A percentile compares a stretch with the other conserved stretches of the same genome.
phyloP scores from a whole-genome alignment of 768 basidiomycete species.

The Agaricus bisporus region DNA sequence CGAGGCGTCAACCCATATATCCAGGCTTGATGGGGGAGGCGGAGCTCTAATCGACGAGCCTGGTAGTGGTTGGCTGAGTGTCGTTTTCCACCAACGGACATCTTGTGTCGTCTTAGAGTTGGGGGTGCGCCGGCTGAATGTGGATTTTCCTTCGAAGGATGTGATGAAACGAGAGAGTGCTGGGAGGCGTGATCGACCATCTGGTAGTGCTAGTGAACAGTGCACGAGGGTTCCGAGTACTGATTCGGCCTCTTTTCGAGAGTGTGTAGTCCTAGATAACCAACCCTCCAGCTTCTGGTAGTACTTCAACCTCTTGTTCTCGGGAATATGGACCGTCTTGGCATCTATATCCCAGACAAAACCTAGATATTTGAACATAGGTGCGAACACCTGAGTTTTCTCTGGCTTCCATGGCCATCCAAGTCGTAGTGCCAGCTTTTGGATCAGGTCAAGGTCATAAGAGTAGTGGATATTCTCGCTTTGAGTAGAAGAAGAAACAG shows the following conservation, averaged over 20 bases:
- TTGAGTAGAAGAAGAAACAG: not conserved
- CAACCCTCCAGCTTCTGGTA: slow-evolving; percentile 17
- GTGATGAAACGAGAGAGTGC: slow-evolving; percentile 22
- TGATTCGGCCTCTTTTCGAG: slow-evolving; percentile 17
- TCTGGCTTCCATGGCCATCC: slow-evolving; percentile 31
- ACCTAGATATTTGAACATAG: slow-evolving; percentile 28
- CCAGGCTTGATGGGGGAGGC: slow-evolving; percentile 3
- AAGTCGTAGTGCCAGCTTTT: slow-evolving; percentile 15
- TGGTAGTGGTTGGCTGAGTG: no score
- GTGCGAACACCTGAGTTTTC: slow-evolving; percentile 22
- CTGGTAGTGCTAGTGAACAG: slow-evolving; percentile 23
- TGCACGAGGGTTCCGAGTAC: slow-evolving; percentile 31
- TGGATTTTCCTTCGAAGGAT: no score
- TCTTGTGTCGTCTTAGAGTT: no score
- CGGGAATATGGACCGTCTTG: slow-evolving; percentile 25
- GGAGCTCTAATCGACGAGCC: slow-evolving; percentile 12
- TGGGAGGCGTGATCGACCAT: slow-evolving; percentile 23
- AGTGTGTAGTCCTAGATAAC: slow-evolving; percentile 8
- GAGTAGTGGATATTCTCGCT: not conserved
- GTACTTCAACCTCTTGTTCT: slow-evolving; percentile 24
- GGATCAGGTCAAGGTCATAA: slow-evolving; percentile 6
- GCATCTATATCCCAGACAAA: slow-evolving; percentile 27
- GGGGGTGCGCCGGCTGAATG: no score
- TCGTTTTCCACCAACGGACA: no score
- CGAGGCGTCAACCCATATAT: slow-evolving; percentile 30